Evolutionary conservation across 805 yeast genomes (phyloP), one percentile per base, ranked within the genome.

Genomic region (Starmerella davenportii): DNA sequence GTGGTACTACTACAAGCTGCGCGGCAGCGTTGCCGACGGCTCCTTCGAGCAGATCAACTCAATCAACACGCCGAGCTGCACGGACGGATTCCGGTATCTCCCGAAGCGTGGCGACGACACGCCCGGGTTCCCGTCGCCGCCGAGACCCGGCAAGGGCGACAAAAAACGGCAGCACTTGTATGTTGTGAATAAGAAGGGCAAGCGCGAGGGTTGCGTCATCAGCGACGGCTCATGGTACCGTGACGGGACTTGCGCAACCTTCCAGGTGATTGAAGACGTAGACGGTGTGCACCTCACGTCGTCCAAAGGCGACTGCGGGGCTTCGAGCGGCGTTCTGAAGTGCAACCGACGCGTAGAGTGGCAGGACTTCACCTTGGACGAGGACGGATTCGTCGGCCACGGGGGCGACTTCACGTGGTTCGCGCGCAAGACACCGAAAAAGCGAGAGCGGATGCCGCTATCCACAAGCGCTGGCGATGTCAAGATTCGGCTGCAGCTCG

Each of bases 141-240:
- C 51, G 79, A 13, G 53, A 65, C 16, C 7, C 35, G 25, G 32
- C 16, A 29, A 29, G 15, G 32, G 32, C 19, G 32, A 14, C 19
- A 29, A 14, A 14, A 29, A n/a, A 7, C 16, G 32, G 19, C 8
- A 29, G 15, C 5, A 7, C 9, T 18, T 32, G 35, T 20, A 32
- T 21, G 35, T 32, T 11, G 25, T 20, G 23, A 32, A 32, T 11
- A 21, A 32, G 69, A 60, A 31, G 68, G 74, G 41, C 45, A 2
- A 8, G 3, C 21, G 15, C 13, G 5, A 57, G 4, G 94, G 93
- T 8, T 81, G 94, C 58, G 60, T 87, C 42, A 87, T 85, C 51
- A 71, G 79, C 43, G 79, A 72, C 51, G 98, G 98, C 3, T 69
- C 72, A 47, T 85, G 93, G 90, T 80, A 76, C 59, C 54, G 68